Base-by-base conservation (phyloP, 106 monocot genomes). In the Dioscorea alata region DNA sequence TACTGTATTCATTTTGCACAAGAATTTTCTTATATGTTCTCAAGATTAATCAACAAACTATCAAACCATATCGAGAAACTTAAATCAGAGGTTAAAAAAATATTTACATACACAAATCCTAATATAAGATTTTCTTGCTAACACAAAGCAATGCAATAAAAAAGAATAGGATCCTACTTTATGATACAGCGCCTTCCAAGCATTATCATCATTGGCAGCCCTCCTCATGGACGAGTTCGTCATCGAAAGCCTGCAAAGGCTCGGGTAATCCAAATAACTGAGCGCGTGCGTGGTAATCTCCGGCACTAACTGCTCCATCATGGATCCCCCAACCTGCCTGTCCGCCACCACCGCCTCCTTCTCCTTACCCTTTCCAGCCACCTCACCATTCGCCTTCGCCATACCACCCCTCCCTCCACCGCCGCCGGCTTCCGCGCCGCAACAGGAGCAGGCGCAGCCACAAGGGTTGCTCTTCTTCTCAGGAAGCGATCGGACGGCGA, bases 291-390 rank as follows among this genome's bases (percentile, higher is more conserved):
- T 82, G 13, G 70, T 78, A 50, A 82, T 82, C 74, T 82, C 82
- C 51, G 82, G 82, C 33, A 82, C 82, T 19, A 82, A 70, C 78
- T 78, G 77, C 74, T 82, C 82, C 82, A 82, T 82, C 82, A 82
- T 78, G 33, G 82, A 82, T 59, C 60, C 73, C 3, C 73, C 82
- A n/a, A 56, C 59, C 70, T 73, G 77, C 66, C 61, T 42, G 49
- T 51, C 23, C 51, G 25, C 68, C 52, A 7, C 52, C 54, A 33
- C 22, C 53, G 48, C 19, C 12, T 70, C 80, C 17, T 35, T 56
- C 72, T 64, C 76, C 69, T 23, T 51, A 15, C 7, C 20, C 22
- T 8, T 14, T 19, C 12, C 14, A 14, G 49, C 12, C 51, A 17
- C n/a, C 4, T 8, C 52, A 50, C 67, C 50, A 48, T 65, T 65